Evolutionary conservation across 2,329 filamentous ascomycete genomes (phyloP).

Genomic region (Aspergillus ochraceus): DNA sequence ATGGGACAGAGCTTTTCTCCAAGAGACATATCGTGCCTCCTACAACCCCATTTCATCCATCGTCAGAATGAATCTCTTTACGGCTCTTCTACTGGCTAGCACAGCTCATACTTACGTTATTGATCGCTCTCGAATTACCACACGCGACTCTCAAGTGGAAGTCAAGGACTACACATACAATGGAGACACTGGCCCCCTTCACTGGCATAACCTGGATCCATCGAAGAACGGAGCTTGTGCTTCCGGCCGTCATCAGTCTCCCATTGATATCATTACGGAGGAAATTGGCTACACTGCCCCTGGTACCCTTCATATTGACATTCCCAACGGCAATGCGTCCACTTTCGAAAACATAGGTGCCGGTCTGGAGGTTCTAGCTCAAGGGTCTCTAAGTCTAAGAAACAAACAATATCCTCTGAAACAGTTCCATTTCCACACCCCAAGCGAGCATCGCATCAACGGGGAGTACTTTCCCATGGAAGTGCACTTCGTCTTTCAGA

Average conservation of each 20-base stretch:
- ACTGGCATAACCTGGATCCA: constrained; percentile 51
- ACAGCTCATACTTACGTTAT: background rate
- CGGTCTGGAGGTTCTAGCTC: constrained; percentile 53
- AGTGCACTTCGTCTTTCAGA: constrained; percentile 62
- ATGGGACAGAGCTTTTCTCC: background rate
- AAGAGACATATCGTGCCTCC: background rate
- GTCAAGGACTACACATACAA: constrained; percentile 5
- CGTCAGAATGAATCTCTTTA: background rate
- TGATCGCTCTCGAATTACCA: background rate
- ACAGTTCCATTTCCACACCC: constrained; percentile 63
- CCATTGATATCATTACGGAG: constrained; percentile 51
- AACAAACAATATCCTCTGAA: constrained; percentile 45
- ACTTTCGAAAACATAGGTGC: constrained; percentile 49
- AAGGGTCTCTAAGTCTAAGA: constrained; percentile 48
- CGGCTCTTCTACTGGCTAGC: background rate
- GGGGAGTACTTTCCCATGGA: constrained; percentile 53
- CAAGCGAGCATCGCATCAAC: constrained; percentile 58
- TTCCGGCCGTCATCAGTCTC: constrained; percentile 54
- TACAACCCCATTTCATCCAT: background rate
- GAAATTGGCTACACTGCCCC: constrained; percentile 18
- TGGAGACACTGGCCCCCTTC: constrained; percentile 48
- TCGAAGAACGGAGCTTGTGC: constrained; percentile 49
- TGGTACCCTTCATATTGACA: constrained; percentile 21
- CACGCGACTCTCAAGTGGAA: background rate
- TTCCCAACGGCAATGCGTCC: constrained; percentile 20